Evolutionary conservation across 2,329 filamentous ascomycete genomes (phyloP).

Genomic region (Venturia oleaginea): DNA sequence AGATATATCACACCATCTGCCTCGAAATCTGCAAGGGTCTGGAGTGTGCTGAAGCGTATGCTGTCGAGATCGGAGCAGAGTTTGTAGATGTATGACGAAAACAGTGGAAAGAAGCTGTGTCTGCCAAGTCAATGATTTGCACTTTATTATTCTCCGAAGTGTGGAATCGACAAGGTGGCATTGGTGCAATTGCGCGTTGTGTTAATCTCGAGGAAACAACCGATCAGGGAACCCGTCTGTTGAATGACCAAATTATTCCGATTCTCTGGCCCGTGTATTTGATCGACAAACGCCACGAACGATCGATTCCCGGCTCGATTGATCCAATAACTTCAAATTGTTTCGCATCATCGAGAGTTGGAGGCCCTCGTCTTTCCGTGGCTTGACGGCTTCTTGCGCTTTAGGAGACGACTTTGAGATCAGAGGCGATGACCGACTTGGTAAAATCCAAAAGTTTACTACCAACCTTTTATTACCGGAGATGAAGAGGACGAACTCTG

Average conservation of each 20-base stretch:
- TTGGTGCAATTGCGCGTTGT: background rate
- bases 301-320: background rate
- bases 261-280: background rate
- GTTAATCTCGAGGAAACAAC: background rate
- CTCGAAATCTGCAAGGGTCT: conserved; percentile 50
- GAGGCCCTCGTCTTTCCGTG: background rate
- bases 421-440: too few species aligned
- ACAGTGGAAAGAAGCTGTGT: conserved; percentile 35
- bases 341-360: background rate
- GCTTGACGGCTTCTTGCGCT: background rate
- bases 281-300: background rate
- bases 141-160: background rate
- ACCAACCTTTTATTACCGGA: too few species aligned
- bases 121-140: conserved; percentile 55
- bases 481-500: too few species aligned
- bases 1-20: conserved; percentile 66
- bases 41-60: conserved; percentile 42
- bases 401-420: background rate
- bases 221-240: background rate
- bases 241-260: background rate
- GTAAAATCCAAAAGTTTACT: too few species aligned
- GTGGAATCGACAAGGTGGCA: background rate
- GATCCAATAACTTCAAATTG: background rate
- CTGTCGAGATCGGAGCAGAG: conserved; percentile 56
- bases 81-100: conserved; percentile 70